These are phyloP conservation scores for Colletotrichum gloeosporioides DNA, from an alignment of 2,329 filamentous ascomycete genomes.

Conservation along the genomic window DNA sequence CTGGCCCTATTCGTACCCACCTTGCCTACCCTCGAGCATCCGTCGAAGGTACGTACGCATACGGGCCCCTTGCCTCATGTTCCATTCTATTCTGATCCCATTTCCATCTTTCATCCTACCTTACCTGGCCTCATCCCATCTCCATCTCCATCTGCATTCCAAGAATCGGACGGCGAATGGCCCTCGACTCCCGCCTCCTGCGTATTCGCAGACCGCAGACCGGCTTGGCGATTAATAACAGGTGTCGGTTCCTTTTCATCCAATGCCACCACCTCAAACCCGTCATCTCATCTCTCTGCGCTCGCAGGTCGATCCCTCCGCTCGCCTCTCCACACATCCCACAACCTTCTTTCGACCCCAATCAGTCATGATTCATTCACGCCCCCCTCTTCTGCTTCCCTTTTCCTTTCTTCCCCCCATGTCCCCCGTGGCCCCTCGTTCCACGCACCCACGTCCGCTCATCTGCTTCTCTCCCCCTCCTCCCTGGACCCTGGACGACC, in stretches of 20 bases:
- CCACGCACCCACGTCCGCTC: slow-evolving; percentile 13
- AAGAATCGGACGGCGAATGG: neutral
- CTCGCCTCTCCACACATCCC: slow-evolving; percentile 22
- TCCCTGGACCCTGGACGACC: slow-evolving; percentile 6
- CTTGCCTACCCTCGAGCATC: neutral
- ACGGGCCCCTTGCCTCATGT: neutral
- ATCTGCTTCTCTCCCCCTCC: neutral
- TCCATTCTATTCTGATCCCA: neutral
- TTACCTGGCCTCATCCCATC: neutral
- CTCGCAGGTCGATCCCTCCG: slow-evolving; percentile 22
- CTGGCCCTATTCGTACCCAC: neutral
- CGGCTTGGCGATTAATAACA: neutral
- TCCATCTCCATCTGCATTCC: neutral
- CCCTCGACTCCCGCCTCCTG: neutral
- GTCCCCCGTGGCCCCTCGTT: slow-evolving; percentile 1
- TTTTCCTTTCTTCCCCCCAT: neutral
- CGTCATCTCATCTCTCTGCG: slow-evolving; percentile 21
- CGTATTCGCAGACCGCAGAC: neutral
- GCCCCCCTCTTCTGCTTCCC: neutral
- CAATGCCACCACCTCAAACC: slow-evolving; percentile 11
- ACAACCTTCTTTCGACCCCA: slow-evolving; percentile 24
- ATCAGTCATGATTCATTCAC: slow-evolving; percentile 4
- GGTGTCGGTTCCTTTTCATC: neutral
- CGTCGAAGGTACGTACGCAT: neutral
- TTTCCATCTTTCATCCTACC: neutral